phyloP scores from a whole-genome alignment of 345 rosid genomes.

The Murraya paniculata region DNA sequence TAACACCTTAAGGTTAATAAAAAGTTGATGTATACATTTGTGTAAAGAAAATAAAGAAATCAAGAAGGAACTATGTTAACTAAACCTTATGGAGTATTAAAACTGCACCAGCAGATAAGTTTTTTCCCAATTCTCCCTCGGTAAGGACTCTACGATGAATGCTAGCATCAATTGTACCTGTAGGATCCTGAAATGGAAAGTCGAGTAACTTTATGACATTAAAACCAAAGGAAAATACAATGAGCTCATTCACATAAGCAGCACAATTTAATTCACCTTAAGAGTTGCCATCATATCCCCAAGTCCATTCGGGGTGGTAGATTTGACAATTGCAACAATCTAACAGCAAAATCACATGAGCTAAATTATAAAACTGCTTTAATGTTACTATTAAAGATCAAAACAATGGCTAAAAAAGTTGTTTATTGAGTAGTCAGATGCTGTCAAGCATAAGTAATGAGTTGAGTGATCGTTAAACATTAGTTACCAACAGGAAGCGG shows the following conservation, averaged over 20 bases:
- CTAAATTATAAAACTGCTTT: not conserved
- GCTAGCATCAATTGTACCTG: constrained; percentile 70
- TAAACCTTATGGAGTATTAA: constrained; percentile 66
- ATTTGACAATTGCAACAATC: constrained; percentile 76
- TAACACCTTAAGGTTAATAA: not conserved
- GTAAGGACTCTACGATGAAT: constrained; percentile 60
- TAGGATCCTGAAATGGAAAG: constrained; percentile 62
- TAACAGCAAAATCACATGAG: constrained; percentile 13
- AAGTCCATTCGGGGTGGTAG: constrained; percentile 68
- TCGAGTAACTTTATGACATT: not conserved
- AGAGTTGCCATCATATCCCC: constrained; percentile 83
- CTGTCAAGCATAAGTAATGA: not conserved
- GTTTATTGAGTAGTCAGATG: not conserved
- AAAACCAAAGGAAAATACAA: constrained; percentile 2
- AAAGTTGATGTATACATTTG: not conserved
- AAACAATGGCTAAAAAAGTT: not conserved
- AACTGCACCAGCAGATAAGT: constrained; percentile 67
- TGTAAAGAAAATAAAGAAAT: not conserved
- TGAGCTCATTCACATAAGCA: not conserved
- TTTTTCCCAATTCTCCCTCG: constrained; percentile 55
- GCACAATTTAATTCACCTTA: constrained; percentile 47
- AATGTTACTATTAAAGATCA: not conserved
- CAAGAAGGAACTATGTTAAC: not conserved
- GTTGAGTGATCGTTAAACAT: not conserved
- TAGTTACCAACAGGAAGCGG: not conserved